Evolutionary conservation across 352 stramenopile species (phyloP).

Genomic region (Globisporangium splendens): DNA sequence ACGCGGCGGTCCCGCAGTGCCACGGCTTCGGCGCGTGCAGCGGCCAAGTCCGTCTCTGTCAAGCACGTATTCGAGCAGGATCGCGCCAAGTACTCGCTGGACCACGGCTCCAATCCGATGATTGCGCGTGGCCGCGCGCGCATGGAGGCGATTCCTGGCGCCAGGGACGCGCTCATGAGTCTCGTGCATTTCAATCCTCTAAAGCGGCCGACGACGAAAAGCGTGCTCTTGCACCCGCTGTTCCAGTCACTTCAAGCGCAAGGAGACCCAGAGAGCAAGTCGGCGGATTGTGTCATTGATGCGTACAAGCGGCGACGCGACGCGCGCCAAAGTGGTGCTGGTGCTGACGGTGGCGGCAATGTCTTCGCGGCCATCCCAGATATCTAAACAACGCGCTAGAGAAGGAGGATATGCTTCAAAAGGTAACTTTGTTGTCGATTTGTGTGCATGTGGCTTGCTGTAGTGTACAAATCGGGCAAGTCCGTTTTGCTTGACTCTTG

Average conservation of each 20-base stretch:
- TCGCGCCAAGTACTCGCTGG: slow-evolving; percentile 43
- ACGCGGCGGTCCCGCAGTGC: slow-evolving; percentile 15
- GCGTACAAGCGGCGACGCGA: slow-evolving; percentile 30
- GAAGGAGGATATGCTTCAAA: no score
- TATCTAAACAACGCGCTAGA: no score
- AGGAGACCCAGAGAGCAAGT: slow-evolving; percentile 1
- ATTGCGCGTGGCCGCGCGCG: slow-evolving; percentile 54
- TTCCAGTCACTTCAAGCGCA: slow-evolving; percentile 41
- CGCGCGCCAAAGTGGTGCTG: background rate
- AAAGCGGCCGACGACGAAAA: slow-evolving; percentile 62
- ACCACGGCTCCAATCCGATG: slow-evolving; percentile 33
- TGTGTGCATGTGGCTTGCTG: no score
- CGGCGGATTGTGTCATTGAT: slow-evolving; percentile 56
- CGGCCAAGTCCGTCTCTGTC: slow-evolving; percentile 4
- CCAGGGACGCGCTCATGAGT: slow-evolving; percentile 41
- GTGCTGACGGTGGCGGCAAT: no score
- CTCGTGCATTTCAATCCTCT: slow-evolving; percentile 64
- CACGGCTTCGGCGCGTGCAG: slow-evolving; percentile 9
- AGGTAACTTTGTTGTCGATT: no score
- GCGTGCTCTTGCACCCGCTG: slow-evolving; percentile 52
- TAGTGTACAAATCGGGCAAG: no score
- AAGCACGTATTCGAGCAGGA: slow-evolving; percentile 45
- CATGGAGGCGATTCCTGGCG: slow-evolving; percentile 36
- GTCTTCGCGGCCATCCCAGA: no score
- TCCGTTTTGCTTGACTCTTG: no score